phyloP scores from a whole-genome alignment of 148 eudicot genomes.

The Vaccinium darrowii region DNA sequence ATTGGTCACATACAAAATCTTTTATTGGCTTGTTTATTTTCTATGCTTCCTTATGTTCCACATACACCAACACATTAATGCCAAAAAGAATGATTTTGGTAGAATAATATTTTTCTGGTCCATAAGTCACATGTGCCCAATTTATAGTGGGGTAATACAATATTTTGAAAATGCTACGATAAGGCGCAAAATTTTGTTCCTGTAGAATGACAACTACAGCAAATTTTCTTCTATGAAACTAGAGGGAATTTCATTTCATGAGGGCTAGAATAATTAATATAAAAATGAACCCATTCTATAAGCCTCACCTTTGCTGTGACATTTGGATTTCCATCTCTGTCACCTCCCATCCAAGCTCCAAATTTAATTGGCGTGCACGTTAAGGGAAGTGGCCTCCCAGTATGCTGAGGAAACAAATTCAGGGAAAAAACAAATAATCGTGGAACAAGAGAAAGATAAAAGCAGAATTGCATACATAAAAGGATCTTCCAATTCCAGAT shows the following conservation, averaged over 20 bases:
- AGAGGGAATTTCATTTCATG: not conserved
- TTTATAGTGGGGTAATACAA: not conserved
- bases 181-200: not conserved
- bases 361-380: slow-evolving; percentile 88
- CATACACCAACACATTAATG: not conserved
- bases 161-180: not conserved
- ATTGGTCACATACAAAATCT: not conserved
- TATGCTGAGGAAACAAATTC: slow-evolving; percentile 50
- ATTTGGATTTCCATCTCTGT: slow-evolving; percentile 97
- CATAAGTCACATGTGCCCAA: not conserved
- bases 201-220: not conserved
- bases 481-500: not conserved
- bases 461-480: not conserved
- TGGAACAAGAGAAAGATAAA: not conserved
- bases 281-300: not conserved
- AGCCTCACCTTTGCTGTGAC: slow-evolving; percentile 81
- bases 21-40: not conserved
- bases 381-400: slow-evolving; percentile 85
- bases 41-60: not conserved
- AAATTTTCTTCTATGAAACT: not conserved
- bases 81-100: not conserved
- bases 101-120: not conserved
- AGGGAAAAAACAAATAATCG: not conserved
- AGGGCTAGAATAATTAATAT: not conserved
- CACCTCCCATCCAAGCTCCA: slow-evolving; percentile 99